Evolutionary conservation across 495 filamentous ascomycete species (phyloP).

Genomic region (Glonium stellatum): DNA sequence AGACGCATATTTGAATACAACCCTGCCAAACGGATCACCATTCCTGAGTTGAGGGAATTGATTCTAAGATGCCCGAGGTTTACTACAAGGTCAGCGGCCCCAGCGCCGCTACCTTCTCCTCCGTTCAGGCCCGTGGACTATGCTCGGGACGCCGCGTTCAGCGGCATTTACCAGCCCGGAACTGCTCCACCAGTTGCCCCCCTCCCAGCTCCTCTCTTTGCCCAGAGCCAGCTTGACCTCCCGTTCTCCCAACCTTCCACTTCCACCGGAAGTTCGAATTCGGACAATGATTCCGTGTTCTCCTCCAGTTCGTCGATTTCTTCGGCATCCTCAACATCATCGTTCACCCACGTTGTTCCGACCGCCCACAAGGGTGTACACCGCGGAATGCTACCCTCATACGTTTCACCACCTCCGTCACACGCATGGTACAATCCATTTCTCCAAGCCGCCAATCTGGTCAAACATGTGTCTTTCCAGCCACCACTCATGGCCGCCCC

Average conservation of each 20-base stretch:
- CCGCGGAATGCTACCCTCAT: slow-evolving; percentile 20
- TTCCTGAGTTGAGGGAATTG: slow-evolving; percentile 69
- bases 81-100: slow-evolving; percentile 41
- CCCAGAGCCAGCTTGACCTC: slow-evolving; percentile 11
- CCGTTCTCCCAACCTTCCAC: slow-evolving; percentile 23
- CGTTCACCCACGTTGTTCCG: slow-evolving; percentile 22
- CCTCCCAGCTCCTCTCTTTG: slow-evolving; percentile 19
- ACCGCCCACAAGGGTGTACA: slow-evolving; percentile 8
- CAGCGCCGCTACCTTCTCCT: slow-evolving; percentile 26
- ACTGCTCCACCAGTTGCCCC: slow-evolving; percentile 16
- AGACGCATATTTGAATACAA: slow-evolving; percentile 84
- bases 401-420: slow-evolving; percentile 24
- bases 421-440: slow-evolving; percentile 28
- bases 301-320: slow-evolving; percentile 29
- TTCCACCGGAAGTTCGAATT: slow-evolving; percentile 27
- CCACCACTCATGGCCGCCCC: slow-evolving; percentile 24
- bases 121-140: slow-evolving; percentile 28
- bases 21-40: slow-evolving; percentile 75
- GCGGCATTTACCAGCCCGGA: slow-evolving; percentile 19
- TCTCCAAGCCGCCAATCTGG: slow-evolving; percentile 25
- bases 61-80: slow-evolving; percentile 73
- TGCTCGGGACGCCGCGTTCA: slow-evolving; percentile 20
- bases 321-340: slow-evolving; percentile 28
- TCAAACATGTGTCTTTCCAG: slow-evolving; percentile 29
- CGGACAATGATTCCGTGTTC: slow-evolving; percentile 30